Conservation (phyloP, 352 stramenopile species). For the Discostella stelligera region DNA sequence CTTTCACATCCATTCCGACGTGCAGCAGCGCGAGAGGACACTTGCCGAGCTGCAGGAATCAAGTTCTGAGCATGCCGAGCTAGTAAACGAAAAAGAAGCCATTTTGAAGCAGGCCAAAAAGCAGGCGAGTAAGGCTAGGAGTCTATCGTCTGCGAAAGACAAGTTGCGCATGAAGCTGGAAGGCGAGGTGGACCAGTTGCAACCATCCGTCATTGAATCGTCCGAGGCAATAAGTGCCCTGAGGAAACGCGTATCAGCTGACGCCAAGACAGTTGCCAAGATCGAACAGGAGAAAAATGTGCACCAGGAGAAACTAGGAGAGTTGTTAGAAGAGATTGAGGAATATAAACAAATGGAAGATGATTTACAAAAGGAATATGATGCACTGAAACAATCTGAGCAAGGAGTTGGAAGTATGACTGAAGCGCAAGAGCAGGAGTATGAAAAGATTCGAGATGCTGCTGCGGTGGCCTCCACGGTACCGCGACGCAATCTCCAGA, state of each 20-base stretch:
- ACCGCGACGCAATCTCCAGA: slow-evolving; percentile 55
- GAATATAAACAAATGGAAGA: slow-evolving; percentile 84
- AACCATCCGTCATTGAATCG: slow-evolving; percentile 69
- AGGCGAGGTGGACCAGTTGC: slow-evolving; percentile 60
- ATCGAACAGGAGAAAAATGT: slow-evolving; percentile 60
- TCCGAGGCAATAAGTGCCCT: slow-evolving; percentile 74
- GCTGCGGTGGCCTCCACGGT: slow-evolving; percentile 80
- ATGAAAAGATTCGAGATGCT: slow-evolving; percentile 86
- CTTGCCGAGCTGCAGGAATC: slow-evolving; percentile 57
- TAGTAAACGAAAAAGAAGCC: slow-evolving; percentile 52
- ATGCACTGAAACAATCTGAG: slow-evolving; percentile 85
- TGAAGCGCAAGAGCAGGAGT: slow-evolving; percentile 83
- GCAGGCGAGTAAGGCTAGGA: slow-evolving; percentile 68
- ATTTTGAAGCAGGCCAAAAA: slow-evolving; percentile 81
- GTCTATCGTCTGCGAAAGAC: slow-evolving; percentile 54
- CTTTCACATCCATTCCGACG: slow-evolving; percentile 91
- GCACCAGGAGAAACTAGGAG: slow-evolving; percentile 58
- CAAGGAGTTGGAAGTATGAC: slow-evolving; percentile 58
- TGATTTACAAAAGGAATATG: slow-evolving; percentile 88
- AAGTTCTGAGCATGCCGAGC: slow-evolving; percentile 39
- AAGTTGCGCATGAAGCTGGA: slow-evolving; percentile 68
- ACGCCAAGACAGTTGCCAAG: slow-evolving; percentile 57
- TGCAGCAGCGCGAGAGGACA: slow-evolving; percentile 74
- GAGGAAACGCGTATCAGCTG: slow-evolving; percentile 59
- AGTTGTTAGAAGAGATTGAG: slow-evolving; percentile 65